Evolutionary conservation across 768 basidiomycete species (phyloP), one percentile per base, ranked within the genome.

Genomic region (Cyclocybe cylindracea): DNA sequence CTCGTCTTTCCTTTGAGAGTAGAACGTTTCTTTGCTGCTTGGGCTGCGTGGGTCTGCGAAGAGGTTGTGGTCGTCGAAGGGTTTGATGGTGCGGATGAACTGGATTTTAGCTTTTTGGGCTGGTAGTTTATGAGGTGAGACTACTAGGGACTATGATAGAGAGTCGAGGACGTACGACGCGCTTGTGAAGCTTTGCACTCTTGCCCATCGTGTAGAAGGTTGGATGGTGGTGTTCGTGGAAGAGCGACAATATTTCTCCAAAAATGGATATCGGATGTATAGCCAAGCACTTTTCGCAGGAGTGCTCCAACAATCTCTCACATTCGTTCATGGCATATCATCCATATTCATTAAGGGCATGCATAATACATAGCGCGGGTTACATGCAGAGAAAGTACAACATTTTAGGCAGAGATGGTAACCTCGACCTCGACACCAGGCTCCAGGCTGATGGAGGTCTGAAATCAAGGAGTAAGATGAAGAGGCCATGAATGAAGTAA

Each of bases 371-470:
- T 24, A 24, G 24, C 5, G 24, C 24, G 24, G 24, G 24, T 24
- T 18, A 53, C 38, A 36, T 24, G 16, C 24, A 44, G 34, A 14
- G 10, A 14, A 14, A 46, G 16, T 8, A 43, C 38, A 36, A 19
- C 31, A 31, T 36, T 40, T 64, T 72, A 91, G 60, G 83, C 82
- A 57, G 90, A 94, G 74, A 97, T 96, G 66, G 94, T 97, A 60
- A 97, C 95, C 73, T 97, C 94, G 68, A 98, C 96, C 76, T 99
- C 97, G 57, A 98, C 96, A 75, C 96, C 96, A 59, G 96, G 92
- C 78, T 98, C 97, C 78, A 99, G 83, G 78, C 90, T 93, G 78
- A 98, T 98, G 73, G 89, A 92, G 55, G 96, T 98, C 95, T 98
- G 67, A 48, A 53, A 19, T 49, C 19, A 39, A 44, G 49, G 13